phyloP scores from a whole-genome alignment of 2,329 filamentous ascomycete species.

The Myriangium duriaei region DNA sequence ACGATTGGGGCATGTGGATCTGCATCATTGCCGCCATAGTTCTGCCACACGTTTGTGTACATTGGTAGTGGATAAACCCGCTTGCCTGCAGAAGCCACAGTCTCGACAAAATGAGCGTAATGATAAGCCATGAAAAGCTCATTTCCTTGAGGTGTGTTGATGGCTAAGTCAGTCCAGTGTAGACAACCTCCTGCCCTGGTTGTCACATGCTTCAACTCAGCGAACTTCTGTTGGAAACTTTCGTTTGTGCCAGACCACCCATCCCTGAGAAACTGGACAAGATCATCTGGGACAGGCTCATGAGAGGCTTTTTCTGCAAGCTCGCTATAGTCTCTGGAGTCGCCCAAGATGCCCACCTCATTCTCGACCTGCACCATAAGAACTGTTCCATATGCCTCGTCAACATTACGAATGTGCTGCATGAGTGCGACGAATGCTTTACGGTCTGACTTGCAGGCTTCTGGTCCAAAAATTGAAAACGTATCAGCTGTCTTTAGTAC shows the following conservation, averaged over 20 bases:
- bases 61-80: conserved; percentile 30
- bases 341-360: conserved; percentile 40
- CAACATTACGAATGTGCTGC: conserved; percentile 31
- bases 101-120: conserved; percentile 30
- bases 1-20: conserved; percentile 26
- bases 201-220: conserved; percentile 17
- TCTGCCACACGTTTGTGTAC: conserved; percentile 37
- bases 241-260: conserved; percentile 1
- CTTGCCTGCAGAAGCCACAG: conserved; percentile 31
- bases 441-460: conserved; percentile 25
- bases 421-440: conserved; percentile 29
- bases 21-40: conserved; percentile 25
- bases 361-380: conserved; percentile 49
- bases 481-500: conserved; percentile 21
- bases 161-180: conserved; percentile 32
- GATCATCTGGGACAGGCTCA: conserved; percentile 25
- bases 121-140: conserved; percentile 39
- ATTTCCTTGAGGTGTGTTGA: conserved; percentile 25
- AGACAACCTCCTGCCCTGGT: conserved; percentile 12
- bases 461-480: conserved; percentile 27
- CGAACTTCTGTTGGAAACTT: conserved; percentile 15
- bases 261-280: conserved; percentile 21
- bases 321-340: conserved; percentile 36
- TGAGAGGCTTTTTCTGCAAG: conserved; percentile 32
- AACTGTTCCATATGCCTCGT: conserved; percentile 36